A percentile compares a stretch with the other conserved stretches of the same genome.
Conservation (phyloP, 106 monocot genomes). For the Xerophyta viscosa region DNA sequence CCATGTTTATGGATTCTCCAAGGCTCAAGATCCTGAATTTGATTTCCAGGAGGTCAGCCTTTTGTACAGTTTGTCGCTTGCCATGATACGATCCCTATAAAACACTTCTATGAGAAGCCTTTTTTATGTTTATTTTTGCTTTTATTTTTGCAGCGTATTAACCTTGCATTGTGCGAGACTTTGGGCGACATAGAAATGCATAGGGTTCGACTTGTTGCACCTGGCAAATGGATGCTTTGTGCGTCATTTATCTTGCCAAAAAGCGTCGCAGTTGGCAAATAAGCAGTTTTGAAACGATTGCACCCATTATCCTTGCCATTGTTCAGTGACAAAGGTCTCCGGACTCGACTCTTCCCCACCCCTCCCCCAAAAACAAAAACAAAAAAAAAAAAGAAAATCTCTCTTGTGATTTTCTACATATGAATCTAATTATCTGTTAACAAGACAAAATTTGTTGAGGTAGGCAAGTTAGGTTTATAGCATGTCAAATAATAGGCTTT, state of each 20-base stretch:
- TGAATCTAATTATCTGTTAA: too few relatives aligned
- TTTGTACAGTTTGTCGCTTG: not conserved
- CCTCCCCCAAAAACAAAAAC: too few relatives aligned
- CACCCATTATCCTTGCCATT: too few relatives aligned
- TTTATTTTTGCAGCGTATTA: constrained; percentile 55
- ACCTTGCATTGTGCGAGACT: constrained; percentile 49
- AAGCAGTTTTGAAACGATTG: too few relatives aligned
- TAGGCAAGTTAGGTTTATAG: too few relatives aligned
- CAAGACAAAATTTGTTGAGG: too few relatives aligned
- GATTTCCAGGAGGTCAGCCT: constrained; percentile 77
- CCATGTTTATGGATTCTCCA: constrained; percentile 97
- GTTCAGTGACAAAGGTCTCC: too few relatives aligned
- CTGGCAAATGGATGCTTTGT: constrained; percentile 99
- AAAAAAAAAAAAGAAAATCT: too few relatives aligned
- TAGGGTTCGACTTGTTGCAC: constrained; percentile 90
- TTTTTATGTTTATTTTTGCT: constrained; percentile 5
- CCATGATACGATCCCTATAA: not conserved
- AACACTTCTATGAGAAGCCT: not conserved
- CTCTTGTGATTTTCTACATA: too few relatives aligned
- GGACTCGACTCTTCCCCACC: too few relatives aligned
- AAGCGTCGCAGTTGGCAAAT: constrained; percentile 42
- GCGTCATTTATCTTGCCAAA: constrained; percentile 68
- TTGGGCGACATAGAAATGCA: constrained; percentile 47
- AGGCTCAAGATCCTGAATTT: constrained; percentile 77
- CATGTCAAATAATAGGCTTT: too few relatives aligned